Evolutionary conservation across 1,284 basidiomycete species (phyloP), one percentile per base, ranked within the genome.

Genomic region (Acaromyces ingoldii): DNA sequence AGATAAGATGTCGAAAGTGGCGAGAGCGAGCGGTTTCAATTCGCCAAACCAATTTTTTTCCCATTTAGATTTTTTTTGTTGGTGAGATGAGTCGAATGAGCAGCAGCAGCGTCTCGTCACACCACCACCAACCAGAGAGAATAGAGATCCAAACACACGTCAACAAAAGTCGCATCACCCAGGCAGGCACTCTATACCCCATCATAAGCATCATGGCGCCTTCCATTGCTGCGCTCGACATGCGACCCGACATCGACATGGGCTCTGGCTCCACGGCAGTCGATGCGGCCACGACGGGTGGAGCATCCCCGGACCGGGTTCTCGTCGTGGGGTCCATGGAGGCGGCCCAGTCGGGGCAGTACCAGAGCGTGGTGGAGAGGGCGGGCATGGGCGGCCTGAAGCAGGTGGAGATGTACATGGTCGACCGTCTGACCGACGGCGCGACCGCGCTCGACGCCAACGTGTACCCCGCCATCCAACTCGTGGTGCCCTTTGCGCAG

Each of bases 401-500:
- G 10, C 40, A 51, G 39, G 62, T 74, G 5, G 72, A 75, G 48
- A 74, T 73, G 59, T 61, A 75, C 50, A 72, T 75, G 71, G 57
- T 67, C 22, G 72, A 75, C 46, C 67, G 72, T 9, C 51, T 75
- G 34, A 73, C 68, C 13, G 68, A 73, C 19, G 64, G 55, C 1
- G 52, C 61, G 58, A 44, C 37, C 15, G 2, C 10, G 9, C n/a
- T 49, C n/a, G 19, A 21, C 15, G 13, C 36, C 29, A 9, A n/a
- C 11, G 17, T 26, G 15, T 30, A 11, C 17, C 21, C 38, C 25
- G 10, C 28, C 10, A 17, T 43, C n/a, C 31, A 26, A 7, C 6
- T 49, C 34, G 36, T 41, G 4, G 15, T 26, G 13, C 26, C 37
- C 17, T 33, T 49, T 10, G 11, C 25, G 17, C n/a, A n/a, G n/a